These are phyloP conservation scores for Oryza australiensis DNA, from an alignment of 176 grass and related monocot genomes.

Conservation along the genomic window DNA sequence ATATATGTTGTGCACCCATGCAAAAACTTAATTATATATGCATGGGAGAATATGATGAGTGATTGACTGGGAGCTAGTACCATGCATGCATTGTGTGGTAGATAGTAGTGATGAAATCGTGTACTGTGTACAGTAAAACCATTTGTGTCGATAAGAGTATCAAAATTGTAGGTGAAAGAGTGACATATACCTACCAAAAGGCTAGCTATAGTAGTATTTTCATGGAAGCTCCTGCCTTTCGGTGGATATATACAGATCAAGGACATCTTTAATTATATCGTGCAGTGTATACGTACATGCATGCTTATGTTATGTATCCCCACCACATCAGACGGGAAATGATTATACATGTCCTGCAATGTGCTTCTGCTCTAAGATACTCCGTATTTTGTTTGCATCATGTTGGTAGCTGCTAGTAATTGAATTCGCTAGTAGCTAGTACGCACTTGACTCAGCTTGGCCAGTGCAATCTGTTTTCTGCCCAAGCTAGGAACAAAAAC, in stretches of 20 bases:
- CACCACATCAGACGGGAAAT: not conserved
- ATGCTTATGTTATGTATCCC: not conserved
- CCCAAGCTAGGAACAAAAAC: not conserved
- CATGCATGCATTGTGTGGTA: not conserved
- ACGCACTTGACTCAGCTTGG: not conserved
- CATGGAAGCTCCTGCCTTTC: not conserved
- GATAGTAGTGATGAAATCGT: not conserved
- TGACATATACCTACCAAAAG: conserved; percentile 38
- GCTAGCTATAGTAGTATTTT: too few relatives aligned
- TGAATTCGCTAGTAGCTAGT: too few relatives aligned
- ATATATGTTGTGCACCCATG: not conserved
- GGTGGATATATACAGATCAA: conserved; percentile 2
- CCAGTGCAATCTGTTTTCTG: not conserved
- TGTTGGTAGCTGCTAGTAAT: not conserved
- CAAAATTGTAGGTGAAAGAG: conserved; percentile 31
- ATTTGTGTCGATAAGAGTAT: not conserved
- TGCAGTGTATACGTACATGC: not conserved
- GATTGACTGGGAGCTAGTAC: not conserved
- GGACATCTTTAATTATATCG: not conserved
- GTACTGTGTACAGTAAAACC: not conserved
- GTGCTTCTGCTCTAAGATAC: too few relatives aligned
- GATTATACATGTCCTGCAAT: too few relatives aligned
- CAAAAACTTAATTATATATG: too few relatives aligned
- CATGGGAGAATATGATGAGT: conserved; percentile 27
- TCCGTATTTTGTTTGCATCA: too few relatives aligned